Evolutionary conservation across 129 eudicot genomes (phyloP).

Genomic region (Flaveria trinervia): DNA sequence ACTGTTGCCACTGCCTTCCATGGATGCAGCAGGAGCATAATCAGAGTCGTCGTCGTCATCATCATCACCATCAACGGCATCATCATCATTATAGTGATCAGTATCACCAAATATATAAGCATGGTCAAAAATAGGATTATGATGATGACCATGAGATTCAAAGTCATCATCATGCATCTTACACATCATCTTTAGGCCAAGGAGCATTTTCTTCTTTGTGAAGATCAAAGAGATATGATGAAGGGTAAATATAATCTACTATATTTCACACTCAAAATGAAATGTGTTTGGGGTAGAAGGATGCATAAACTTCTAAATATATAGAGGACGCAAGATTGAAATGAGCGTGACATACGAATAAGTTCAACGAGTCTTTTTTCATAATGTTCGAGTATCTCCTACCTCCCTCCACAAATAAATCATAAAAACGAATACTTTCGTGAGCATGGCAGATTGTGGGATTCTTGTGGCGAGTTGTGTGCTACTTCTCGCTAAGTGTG

Average conservation of each 20-base stretch:
- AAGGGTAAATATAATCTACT: background rate
- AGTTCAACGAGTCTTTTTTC: slow-evolving; percentile 16
- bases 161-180: slow-evolving; percentile 13
- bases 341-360: slow-evolving; percentile 19
- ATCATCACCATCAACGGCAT: slow-evolving; percentile 38
- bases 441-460: slow-evolving; percentile 24
- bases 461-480: slow-evolving; percentile 34
- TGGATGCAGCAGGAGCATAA: slow-evolving; percentile 55
- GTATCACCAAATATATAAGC: slow-evolving; percentile 19
- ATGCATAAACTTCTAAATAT: background rate
- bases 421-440: background rate
- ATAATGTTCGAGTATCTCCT: slow-evolving; percentile 16
- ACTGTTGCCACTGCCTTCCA: slow-evolving; percentile 26
- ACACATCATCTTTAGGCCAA: slow-evolving; percentile 26
- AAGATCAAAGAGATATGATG: background rate
- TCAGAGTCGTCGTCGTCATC: slow-evolving; percentile 43
- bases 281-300: slow-evolving; percentile 11
- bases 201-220: slow-evolving; percentile 30
- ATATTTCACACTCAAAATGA: slow-evolving; percentile 2
- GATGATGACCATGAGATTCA: slow-evolving; percentile 23
- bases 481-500: slow-evolving; percentile 37
- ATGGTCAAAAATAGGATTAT: slow-evolving; percentile 18
- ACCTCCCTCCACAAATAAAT: slow-evolving; percentile 15
- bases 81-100: slow-evolving; percentile 20
- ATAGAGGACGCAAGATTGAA: slow-evolving; percentile 18